Evolutionary conservation across 805 yeast species (phyloP).

Genomic region (Barnettozyma pratensis): DNA sequence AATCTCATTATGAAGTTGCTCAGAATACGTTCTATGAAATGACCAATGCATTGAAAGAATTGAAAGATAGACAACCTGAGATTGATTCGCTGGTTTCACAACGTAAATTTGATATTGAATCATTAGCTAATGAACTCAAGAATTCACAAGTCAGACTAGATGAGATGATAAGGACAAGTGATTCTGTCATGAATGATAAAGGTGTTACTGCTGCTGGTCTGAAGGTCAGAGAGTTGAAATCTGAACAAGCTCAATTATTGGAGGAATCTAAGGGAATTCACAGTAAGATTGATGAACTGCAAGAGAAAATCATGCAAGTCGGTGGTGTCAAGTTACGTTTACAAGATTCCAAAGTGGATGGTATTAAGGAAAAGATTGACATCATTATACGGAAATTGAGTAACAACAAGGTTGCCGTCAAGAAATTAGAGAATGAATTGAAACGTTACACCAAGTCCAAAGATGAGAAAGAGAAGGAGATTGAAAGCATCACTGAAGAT

Average conservation of each 20-base stretch:
- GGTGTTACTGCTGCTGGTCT: constrained; percentile 34
- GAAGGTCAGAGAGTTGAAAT: constrained; percentile 29
- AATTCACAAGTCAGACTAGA: constrained; percentile 40
- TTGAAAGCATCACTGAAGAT: constrained; percentile 30
- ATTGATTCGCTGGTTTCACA: constrained; percentile 59
- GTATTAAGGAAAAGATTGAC: constrained; percentile 61
- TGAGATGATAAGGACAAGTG: constrained; percentile 27
- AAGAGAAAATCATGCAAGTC: constrained; percentile 76
- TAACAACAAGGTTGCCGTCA: constrained; percentile 47
- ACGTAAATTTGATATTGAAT: constrained; percentile 56
- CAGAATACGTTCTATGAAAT: constrained; percentile 51
- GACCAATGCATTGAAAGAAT: constrained; percentile 49
- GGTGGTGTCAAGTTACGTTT: constrained; percentile 84
- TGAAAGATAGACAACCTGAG: constrained; percentile 66
- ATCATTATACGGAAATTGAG: constrained; percentile 51
- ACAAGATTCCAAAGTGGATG: constrained; percentile 79
- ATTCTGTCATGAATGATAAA: constrained; percentile 24
- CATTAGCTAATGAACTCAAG: constrained; percentile 48
- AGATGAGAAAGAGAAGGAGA: constrained; percentile 41
- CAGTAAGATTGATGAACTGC: constrained; percentile 51
- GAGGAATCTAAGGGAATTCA: constrained; percentile 52
- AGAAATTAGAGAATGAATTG: constrained; percentile 61
- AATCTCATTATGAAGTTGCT: constrained; percentile 45
- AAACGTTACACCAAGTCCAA: constrained; percentile 45
- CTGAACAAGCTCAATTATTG: constrained; percentile 41